A percentile compares a stretch with the other conserved stretches of the same genome.
phyloP scores from a whole-genome alignment of 1,139 yeast species.

The Saccharomyces pastorianus region DNA sequence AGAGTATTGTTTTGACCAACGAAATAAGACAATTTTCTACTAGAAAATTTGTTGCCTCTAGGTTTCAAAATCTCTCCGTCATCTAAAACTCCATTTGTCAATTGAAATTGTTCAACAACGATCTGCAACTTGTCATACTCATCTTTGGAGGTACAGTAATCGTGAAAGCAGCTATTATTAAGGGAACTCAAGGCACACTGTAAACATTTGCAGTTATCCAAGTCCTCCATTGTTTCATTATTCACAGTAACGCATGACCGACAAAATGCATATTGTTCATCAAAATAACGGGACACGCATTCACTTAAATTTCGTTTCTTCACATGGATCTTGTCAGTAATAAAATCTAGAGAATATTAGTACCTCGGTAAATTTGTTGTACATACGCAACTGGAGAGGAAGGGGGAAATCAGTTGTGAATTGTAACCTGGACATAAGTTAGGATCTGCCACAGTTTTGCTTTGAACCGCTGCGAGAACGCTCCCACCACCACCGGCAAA shows the following conservation, averaged over 20 bases:
- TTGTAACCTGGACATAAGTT: slow-evolving; percentile 8
- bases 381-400: slow-evolving; percentile 7
- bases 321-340: not conserved
- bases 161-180: slow-evolving; percentile 10
- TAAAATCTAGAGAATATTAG: not conserved
- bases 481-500: not conserved
- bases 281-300: slow-evolving; percentile 12
- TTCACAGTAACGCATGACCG: slow-evolving; percentile 13
- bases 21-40: slow-evolving; percentile 2
- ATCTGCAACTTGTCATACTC: not conserved
- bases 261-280: slow-evolving; percentile 11
- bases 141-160: slow-evolving; percentile 6
- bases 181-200: slow-evolving; percentile 15
- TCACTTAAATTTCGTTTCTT: slow-evolving; percentile 4
- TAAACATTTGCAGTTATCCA: slow-evolving; percentile 18
- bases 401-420: not conserved
- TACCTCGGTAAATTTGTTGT: not conserved
- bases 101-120: not conserved
- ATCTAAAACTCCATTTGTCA: not conserved
- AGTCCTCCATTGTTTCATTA: slow-evolving; percentile 8
- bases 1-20: slow-evolving; percentile 1
- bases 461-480: not conserved
- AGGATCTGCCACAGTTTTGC: slow-evolving; percentile 1
- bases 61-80: not conserved
- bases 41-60: slow-evolving; percentile 4